These are phyloP conservation scores for Penicillium sp. DNA, from an alignment of 2,329 filamentous ascomycete species.

Conservation along the genomic window DNA sequence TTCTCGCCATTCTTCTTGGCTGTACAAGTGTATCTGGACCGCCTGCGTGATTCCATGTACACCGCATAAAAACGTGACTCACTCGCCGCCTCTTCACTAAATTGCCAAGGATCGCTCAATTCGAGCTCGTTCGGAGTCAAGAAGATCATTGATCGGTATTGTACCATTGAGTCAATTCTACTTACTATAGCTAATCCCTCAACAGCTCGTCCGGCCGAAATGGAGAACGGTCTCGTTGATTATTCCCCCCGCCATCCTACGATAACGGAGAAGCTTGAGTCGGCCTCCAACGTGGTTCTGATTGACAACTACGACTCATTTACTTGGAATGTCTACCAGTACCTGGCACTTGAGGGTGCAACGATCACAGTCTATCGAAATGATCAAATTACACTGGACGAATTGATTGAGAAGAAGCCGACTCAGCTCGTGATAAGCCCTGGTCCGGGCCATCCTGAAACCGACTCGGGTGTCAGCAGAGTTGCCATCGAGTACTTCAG, in stretches of 20 bases:
- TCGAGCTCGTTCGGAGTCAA: not conserved
- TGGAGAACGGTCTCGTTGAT: slow-evolving; percentile 57
- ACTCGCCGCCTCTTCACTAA: not conserved
- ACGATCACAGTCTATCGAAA: slow-evolving; percentile 87
- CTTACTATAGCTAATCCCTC: not conserved
- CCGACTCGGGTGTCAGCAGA: slow-evolving; percentile 89
- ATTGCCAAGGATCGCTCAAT: not conserved
- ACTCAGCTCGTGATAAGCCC: slow-evolving; percentile 94
- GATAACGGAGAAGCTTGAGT: slow-evolving; percentile 66
- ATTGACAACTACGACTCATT: slow-evolving; percentile 99
- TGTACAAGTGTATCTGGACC: not conserved
- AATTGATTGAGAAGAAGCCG: slow-evolving; percentile 76
- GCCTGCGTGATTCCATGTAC: not conserved
- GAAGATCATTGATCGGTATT: not conserved
- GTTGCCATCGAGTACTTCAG: slow-evolving; percentile 87
- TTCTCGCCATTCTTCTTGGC: not conserved
- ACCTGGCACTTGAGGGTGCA: slow-evolving; percentile 92
- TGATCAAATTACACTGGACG: slow-evolving; percentile 81
- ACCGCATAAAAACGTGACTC: slow-evolving; percentile 3
- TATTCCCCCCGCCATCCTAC: slow-evolving; percentile 79
- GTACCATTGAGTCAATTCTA: not conserved
- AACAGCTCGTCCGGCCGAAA: slow-evolving; percentile 13
- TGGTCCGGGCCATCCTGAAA: slow-evolving; percentile 86
- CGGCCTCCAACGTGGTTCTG: slow-evolving; percentile 83
- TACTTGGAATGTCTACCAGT: slow-evolving; percentile 99